Conservation (phyloP, 1,284 basidiomycete species). For the Sanghuangporus weigelae region DNA sequence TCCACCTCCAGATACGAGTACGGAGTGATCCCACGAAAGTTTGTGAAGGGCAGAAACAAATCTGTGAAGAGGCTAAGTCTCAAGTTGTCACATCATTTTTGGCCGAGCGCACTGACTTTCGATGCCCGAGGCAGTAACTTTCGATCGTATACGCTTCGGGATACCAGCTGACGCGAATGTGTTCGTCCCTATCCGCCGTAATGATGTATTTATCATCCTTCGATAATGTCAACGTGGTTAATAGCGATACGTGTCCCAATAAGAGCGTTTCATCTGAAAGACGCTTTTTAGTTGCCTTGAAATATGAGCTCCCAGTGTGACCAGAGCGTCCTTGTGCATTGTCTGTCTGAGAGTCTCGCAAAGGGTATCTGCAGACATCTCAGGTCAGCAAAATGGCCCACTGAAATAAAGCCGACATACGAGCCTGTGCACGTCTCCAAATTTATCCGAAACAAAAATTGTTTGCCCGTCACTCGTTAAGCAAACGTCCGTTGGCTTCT, state of each 20-base stretch:
- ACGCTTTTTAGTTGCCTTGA: slow-evolving; percentile 18
- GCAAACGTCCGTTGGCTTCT: slow-evolving; percentile 62
- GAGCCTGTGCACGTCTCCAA: slow-evolving; percentile 79
- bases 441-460: slow-evolving; percentile 78
- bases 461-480: slow-evolving; percentile 55
- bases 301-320: not conserved
- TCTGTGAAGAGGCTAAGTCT: slow-evolving; percentile 35
- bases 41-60: slow-evolving; percentile 80
- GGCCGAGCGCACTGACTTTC: slow-evolving; percentile 50
- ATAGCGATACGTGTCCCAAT: slow-evolving; percentile 81
- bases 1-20: slow-evolving; percentile 83
- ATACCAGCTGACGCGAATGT: slow-evolving; percentile 87
- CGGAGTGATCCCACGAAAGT: slow-evolving; percentile 41
- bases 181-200: slow-evolving; percentile 89
- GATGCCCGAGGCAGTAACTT: slow-evolving; percentile 78
- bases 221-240: slow-evolving; percentile 69
- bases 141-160: slow-evolving; percentile 82
- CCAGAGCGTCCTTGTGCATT: not conserved
- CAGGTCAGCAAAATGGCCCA: not conserved
- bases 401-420: not conserved
- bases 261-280: slow-evolving; percentile 61
- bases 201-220: slow-evolving; percentile 69
- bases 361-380: slow-evolving; percentile 42
- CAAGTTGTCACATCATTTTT: not conserved
- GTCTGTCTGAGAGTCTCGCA: slow-evolving; percentile 22